These are phyloP conservation scores for Wickerhamomyces rabaulensis DNA, from an alignment of 805 yeast genomes.

Conservation along the genomic window DNA sequence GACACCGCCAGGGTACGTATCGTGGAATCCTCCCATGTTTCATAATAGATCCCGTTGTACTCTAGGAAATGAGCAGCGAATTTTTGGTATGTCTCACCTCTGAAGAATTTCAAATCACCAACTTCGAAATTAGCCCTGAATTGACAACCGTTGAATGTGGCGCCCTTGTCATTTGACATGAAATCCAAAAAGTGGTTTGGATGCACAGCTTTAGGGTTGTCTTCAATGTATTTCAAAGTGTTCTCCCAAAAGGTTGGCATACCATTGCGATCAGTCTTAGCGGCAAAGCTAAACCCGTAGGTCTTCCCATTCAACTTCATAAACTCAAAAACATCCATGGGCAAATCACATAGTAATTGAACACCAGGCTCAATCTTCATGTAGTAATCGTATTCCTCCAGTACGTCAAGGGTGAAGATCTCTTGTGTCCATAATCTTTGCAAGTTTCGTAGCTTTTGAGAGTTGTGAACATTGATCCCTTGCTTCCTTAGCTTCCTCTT, in stretches of 20 bases:
- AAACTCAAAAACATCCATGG: slow-evolving; percentile 41
- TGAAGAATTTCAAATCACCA: slow-evolving; percentile 69
- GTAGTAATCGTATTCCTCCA: slow-evolving; percentile 44
- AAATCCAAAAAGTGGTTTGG: slow-evolving; percentile 63
- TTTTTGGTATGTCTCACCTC: slow-evolving; percentile 59
- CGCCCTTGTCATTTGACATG: slow-evolving; percentile 65
- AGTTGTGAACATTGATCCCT: slow-evolving; percentile 46
- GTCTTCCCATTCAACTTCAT: slow-evolving; percentile 47
- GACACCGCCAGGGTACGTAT: slow-evolving; percentile 80
- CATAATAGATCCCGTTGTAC: slow-evolving; percentile 81
- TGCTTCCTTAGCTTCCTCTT: slow-evolving; percentile 36
- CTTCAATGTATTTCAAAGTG: slow-evolving; percentile 56
- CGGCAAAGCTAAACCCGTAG: slow-evolving; percentile 64
- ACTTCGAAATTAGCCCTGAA: slow-evolving; percentile 87
- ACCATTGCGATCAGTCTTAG: slow-evolving; percentile 62
- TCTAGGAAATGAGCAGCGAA: slow-evolving; percentile 66
- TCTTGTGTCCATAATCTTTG: slow-evolving; percentile 43
- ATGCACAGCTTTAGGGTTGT: slow-evolving; percentile 54
- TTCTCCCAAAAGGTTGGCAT: slow-evolving; percentile 75
- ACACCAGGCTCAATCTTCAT: slow-evolving; percentile 46
- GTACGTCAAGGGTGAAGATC: slow-evolving; percentile 37
- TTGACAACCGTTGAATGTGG: slow-evolving; percentile 76
- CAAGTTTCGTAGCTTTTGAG: slow-evolving; percentile 54
- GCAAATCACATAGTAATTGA: slow-evolving; percentile 40
- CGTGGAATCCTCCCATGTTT: slow-evolving; percentile 92